A percentile compares a stretch with the other conserved stretches of the same genome.
Evolutionary conservation across 139 green algal genomes (phyloP).

Genomic region (Chlorella sorokiniana): DNA sequence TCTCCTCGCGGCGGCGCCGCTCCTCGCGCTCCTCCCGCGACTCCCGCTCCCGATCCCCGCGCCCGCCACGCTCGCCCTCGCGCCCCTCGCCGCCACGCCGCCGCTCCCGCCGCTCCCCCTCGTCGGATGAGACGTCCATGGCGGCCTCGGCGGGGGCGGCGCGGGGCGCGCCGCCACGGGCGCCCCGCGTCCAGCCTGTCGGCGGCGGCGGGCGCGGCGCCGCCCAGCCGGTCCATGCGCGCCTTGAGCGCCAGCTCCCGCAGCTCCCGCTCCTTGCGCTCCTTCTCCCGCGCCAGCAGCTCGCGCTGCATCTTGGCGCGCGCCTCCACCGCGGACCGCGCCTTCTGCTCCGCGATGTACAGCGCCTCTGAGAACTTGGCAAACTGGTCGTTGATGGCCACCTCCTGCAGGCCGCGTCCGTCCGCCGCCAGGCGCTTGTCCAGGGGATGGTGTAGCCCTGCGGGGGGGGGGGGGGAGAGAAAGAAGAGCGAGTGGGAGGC

Average conservation of each 20-base stretch:
- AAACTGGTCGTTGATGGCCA: constrained; percentile 96
- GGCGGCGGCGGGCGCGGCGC: constrained; percentile 1
- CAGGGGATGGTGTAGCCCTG: constrained; percentile 99
- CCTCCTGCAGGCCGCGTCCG: constrained; percentile 93
- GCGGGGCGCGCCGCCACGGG: constrained; percentile 4
- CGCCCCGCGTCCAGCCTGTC: constrained; percentile 20
- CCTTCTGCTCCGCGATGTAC: constrained; percentile 94
- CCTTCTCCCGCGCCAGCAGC: constrained; percentile 82
- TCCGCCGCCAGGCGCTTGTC: constrained; percentile 99
- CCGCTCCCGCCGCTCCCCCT: constrained; percentile 8
- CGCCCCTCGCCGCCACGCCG: constrained; percentile 6
- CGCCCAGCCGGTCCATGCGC: constrained; percentile 82
- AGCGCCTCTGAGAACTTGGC: constrained; percentile 88
- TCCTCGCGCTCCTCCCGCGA: constrained; percentile 77
- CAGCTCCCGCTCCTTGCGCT: constrained; percentile 94
- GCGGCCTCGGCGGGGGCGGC: neutral
- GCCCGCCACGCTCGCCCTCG: constrained; percentile 13
- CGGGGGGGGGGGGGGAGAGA: neutral
- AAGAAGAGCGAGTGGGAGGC: too few relatives aligned
- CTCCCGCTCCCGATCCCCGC: constrained; percentile 35
- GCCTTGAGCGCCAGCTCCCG: constrained; percentile 89
- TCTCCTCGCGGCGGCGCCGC: constrained; percentile 77
- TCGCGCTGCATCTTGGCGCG: constrained; percentile 87
- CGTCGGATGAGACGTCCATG: constrained; percentile 20
- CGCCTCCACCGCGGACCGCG: constrained; percentile 73